Evolutionary conservation across 2,329 filamentous ascomycete genomes (phyloP).

Genomic region (Hymenoscyphus scutula): DNA sequence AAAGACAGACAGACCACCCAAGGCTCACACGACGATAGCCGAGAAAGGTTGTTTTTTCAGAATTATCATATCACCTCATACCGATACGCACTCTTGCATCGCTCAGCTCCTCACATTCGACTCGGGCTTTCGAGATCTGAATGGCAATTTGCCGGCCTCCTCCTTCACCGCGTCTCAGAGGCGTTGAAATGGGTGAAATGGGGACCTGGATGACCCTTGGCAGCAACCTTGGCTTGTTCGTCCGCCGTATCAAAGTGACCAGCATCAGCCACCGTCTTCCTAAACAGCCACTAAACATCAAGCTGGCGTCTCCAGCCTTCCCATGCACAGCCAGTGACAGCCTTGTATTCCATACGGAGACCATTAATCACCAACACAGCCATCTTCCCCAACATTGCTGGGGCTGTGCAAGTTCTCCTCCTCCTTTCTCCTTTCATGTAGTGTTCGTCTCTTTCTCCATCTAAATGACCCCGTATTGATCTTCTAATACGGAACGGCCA

Average conservation of each 20-base stretch:
- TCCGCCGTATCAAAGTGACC: constrained; percentile 7
- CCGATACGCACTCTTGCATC: not conserved
- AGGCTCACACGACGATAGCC: not conserved
- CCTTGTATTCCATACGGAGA: not conserved
- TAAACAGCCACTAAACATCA: not conserved
- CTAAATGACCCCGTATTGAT: constrained; percentile 3
- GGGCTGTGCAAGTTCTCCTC: constrained; percentile 7
- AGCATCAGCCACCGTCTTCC: not conserved
- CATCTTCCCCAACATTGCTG: not conserved
- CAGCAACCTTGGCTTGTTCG: constrained; percentile 7
- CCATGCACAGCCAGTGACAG: no score
- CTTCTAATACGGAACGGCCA: constrained; percentile 3
- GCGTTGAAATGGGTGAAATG: not conserved
- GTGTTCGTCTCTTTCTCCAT: not conserved
- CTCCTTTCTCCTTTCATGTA: not conserved
- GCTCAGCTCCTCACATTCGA: not conserved
- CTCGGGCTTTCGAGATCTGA: not conserved
- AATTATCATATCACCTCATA: no score
- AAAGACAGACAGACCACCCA: not conserved
- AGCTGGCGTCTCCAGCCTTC: not conserved
- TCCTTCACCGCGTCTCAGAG: not conserved
- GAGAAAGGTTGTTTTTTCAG: not conserved
- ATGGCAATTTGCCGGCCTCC: not conserved
- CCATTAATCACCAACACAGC: not conserved
- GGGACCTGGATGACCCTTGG: not conserved